A percentile compares a stretch with the other conserved stretches of the same genome.
phyloP scores from a whole-genome alignment of 306 rosid genomes.

The Gillenia trifoliata region DNA sequence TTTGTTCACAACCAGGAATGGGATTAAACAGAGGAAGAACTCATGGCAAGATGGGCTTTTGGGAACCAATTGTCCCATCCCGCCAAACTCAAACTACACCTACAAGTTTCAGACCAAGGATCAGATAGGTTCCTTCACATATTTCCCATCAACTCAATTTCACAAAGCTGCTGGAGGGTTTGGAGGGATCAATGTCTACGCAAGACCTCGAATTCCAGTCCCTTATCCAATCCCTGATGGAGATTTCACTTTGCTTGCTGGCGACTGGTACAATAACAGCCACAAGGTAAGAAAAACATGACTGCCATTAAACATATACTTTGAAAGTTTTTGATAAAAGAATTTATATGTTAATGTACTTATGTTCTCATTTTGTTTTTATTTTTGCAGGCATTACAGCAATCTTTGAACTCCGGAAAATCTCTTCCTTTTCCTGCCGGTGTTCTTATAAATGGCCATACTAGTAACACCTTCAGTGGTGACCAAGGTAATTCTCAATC shows the following conservation, averaged over 20 bases:
- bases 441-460: constrained; percentile 75
- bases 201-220: constrained; percentile 76
- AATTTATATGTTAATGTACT: not conserved
- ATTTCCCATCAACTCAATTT: constrained; percentile 80
- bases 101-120: constrained; percentile 86
- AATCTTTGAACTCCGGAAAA: constrained; percentile 67
- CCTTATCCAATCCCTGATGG: constrained; percentile 77
- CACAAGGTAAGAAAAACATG: constrained; percentile 51
- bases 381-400: constrained; percentile 54
- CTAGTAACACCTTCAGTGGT: constrained; percentile 52
- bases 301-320: not conserved
- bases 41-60: constrained; percentile 99
- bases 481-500: constrained; percentile 58
- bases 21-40: constrained; percentile 91
- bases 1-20: constrained; percentile 56
- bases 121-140: constrained; percentile 80
- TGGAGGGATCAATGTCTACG: constrained; percentile 73
- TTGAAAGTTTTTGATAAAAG: not conserved
- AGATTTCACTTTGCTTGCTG: constrained; percentile 79
- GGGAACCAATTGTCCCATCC: constrained; percentile 94
- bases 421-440: constrained; percentile 77
- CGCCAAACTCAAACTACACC: constrained; percentile 83
- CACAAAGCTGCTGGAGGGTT: constrained; percentile 91
- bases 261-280: constrained; percentile 84
- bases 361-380: not conserved